Base-by-base conservation (phyloP, 78 protist species). In the Polysphondylium violaceum region DNA sequence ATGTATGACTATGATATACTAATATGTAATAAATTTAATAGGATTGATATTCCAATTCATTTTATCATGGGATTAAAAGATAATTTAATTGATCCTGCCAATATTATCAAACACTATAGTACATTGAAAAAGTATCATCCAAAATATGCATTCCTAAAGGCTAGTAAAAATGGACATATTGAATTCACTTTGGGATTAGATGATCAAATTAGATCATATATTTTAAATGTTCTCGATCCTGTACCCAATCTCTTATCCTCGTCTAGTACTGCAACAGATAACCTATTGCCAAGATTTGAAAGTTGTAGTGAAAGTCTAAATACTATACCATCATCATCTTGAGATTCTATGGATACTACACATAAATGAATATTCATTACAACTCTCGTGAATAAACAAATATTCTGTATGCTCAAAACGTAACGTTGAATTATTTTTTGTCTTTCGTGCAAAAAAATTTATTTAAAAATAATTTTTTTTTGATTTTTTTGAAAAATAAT, bases 31-130 rank as follows among this genome's bases (percentile, higher is more conserved):
- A 21, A 47, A 40, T 1, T 60, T 58, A 8, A 60, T 21, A 69
- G 77, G 27, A 86, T 86, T 40, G 60, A 86, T 86, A 75, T 86
- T 36, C 92, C 92, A 65, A 53, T 86, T 65, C 86, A 86, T 23
- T 75, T 86, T 58, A 41, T 75, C 5, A 86, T 86, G 92, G 92
- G 92, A 38, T 27, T 86, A 25, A 74, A 75, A 40, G 92, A 86
- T 86, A 86, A 75, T 53, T 51, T 86, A 35, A 86, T 86, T 43
- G 76, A 74, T 36, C 92, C 92, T 58, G 63, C 23, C 14, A 86
- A 75, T 86, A 65, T 86, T 40, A 61, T 86, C 9, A 74, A 65
- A 41, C 92, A 86, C 33, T 86, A 86, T 86, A 56, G 27, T 8
- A 86, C 86, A 35, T 65, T 86, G 55, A 86, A 86, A 53, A 75